These are phyloP conservation scores for Aspergillus avenaceus DNA, from an alignment of 495 filamentous ascomycete genomes.

Conservation along the genomic window DNA sequence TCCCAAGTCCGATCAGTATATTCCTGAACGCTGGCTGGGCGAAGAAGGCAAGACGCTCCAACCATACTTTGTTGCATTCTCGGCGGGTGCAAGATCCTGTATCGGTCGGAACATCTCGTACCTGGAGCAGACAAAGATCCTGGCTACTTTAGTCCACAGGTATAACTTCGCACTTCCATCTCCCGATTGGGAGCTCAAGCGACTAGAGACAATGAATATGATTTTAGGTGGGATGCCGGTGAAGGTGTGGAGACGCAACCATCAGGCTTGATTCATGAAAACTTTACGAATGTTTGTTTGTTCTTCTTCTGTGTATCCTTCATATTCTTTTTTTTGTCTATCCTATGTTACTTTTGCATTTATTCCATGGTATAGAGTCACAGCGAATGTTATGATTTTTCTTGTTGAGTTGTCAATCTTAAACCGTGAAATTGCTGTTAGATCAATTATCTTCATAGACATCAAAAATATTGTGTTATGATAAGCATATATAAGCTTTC, in stretches of 20 bases:
- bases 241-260: constrained; percentile 34
- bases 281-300: background rate
- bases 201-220: constrained; percentile 39
- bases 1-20: constrained; percentile 26
- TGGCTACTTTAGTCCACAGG: constrained; percentile 40
- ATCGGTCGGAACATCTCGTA: constrained; percentile 44
- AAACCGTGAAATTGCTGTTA: too few relatives aligned
- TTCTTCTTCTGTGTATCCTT: background rate
- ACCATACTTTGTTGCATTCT: constrained; percentile 41
- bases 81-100: constrained; percentile 37
- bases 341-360: too few relatives aligned
- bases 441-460: too few relatives aligned
- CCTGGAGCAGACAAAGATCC: constrained; percentile 39
- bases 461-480: too few relatives aligned
- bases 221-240: constrained; percentile 36
- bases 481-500: too few relatives aligned
- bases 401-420: too few relatives aligned
- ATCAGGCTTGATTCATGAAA: background rate
- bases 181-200: constrained; percentile 33
- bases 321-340: background rate
- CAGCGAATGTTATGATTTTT: too few relatives aligned
- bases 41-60: constrained; percentile 38
- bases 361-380: background rate
- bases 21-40: constrained; percentile 35
- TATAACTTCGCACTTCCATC: constrained; percentile 40